A percentile compares a stretch with the other conserved stretches of the same genome.
phyloP scores from a whole-genome alignment of 768 basidiomycete species.

The Pleurotus tuber-regium region DNA sequence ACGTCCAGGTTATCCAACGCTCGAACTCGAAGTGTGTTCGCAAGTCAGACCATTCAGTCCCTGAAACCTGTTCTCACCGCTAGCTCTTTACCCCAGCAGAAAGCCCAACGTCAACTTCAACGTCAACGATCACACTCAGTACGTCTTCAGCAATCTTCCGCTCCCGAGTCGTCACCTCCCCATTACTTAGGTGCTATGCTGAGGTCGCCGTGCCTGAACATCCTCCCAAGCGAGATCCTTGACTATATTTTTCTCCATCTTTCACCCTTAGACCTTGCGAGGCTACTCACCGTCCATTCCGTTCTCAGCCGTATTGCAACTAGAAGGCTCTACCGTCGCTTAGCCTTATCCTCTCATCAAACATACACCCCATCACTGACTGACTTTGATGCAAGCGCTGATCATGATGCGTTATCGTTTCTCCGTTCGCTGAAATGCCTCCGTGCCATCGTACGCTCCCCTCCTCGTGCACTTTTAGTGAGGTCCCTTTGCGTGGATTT shows the following conservation, averaged over 20 bases:
- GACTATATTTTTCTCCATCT: neutral
- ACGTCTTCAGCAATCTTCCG: no score
- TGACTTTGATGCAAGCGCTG: neutral
- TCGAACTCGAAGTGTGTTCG: no score
- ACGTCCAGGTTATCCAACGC: no score
- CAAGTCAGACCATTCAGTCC: no score
- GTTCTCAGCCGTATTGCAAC: neutral
- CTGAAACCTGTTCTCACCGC: no score
- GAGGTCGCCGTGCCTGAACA: no score
- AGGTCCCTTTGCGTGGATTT: slow-evolving; percentile 1
- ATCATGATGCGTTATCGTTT: neutral
- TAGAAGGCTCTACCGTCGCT: neutral
- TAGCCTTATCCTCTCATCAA: neutral
- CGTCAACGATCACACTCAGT: no score
- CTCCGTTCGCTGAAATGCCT: neutral
- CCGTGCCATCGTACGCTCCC: neutral
- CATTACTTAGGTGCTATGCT: no score
- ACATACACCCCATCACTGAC: neutral
- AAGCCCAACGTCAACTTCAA: no score
- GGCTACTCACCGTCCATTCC: slow-evolving; percentile 1
- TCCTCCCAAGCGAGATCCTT: slow-evolving; percentile 5
- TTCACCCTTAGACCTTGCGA: neutral
- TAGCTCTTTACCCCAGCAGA: no score
- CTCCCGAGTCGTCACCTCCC: no score
- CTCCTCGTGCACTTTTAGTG: neutral